phyloP scores from a whole-genome alignment of 2,329 filamentous ascomycete genomes.

The Microdochium bolleyi region DNA sequence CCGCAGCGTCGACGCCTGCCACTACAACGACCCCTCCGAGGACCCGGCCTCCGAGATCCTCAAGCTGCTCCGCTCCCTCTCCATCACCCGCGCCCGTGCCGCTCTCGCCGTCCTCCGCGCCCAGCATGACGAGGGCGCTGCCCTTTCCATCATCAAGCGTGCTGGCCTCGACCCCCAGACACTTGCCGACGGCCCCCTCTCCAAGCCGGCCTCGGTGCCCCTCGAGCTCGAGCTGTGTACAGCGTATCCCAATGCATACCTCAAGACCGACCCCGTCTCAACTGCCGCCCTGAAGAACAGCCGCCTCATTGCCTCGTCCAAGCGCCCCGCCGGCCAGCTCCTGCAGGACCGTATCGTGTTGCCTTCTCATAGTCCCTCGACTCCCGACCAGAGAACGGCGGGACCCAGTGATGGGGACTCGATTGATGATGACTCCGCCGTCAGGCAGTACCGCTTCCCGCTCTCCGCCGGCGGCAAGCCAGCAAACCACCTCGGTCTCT shows the following conservation, averaged over 20 bases:
- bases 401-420: not conserved
- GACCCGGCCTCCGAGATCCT: constrained; percentile 13
- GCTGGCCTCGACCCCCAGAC: not conserved
- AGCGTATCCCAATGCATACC: not conserved
- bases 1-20: constrained; percentile 6
- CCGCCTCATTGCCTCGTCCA: not conserved
- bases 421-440: constrained; percentile 1
- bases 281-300: not conserved
- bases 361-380: not conserved
- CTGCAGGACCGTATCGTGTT: not conserved
- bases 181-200: not conserved
- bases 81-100: constrained; percentile 7
- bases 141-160: constrained; percentile 11
- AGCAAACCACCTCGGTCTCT: constrained; percentile 5
- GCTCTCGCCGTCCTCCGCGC: constrained; percentile 12
- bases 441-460: constrained; percentile 4
- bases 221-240: not conserved
- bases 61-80: constrained; percentile 12
- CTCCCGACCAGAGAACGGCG: not conserved
- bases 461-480: constrained; percentile 2
- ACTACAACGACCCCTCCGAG: constrained; percentile 9
- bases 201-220: too few relatives aligned
- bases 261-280: not conserved
- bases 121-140: constrained; percentile 10
- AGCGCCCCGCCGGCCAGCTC: not conserved